Conservation (phyloP, 2,329 filamentous ascomycete species). For the Fusarium hostae region DNA sequence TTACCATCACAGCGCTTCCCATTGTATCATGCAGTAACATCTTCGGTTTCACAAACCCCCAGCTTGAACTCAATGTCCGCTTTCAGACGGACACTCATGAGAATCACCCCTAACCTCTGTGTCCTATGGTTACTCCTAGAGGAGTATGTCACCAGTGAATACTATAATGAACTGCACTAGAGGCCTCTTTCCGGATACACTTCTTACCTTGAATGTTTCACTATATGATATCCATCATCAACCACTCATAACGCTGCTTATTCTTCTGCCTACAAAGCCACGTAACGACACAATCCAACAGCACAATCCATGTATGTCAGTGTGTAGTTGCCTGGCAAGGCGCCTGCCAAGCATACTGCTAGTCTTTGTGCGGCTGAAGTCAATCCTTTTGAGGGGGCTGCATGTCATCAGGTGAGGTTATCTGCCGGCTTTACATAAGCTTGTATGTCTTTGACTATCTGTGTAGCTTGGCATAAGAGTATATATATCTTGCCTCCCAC, state of each 20-base stretch:
- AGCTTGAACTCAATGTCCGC: neutral
- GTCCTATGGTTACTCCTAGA: neutral
- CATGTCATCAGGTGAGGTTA: neutral
- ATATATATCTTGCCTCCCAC: neutral
- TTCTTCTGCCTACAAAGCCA: conserved; percentile 46
- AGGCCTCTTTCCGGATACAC: neutral
- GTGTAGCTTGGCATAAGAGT: neutral
- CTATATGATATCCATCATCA: neutral
- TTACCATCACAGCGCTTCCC: neutral
- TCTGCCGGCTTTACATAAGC: neutral
- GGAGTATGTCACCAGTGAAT: neutral
- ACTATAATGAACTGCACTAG: neutral
- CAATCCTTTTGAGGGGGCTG: neutral
- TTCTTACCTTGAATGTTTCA: neutral
- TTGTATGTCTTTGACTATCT: neutral
- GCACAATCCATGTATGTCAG: neutral
- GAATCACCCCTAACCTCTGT: neutral
- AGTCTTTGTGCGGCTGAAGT: neutral
- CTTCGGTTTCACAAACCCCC: neutral
- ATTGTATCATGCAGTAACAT: neutral
- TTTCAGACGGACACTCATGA: neutral
- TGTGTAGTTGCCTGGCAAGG: conserved; percentile 17
- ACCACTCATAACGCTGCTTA: conserved; percentile 46
- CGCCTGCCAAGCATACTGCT: neutral
- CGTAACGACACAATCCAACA: neutral